Conservation (phyloP, 495 filamentous ascomycete genomes). For the Hypoxylon cercidicola region DNA sequence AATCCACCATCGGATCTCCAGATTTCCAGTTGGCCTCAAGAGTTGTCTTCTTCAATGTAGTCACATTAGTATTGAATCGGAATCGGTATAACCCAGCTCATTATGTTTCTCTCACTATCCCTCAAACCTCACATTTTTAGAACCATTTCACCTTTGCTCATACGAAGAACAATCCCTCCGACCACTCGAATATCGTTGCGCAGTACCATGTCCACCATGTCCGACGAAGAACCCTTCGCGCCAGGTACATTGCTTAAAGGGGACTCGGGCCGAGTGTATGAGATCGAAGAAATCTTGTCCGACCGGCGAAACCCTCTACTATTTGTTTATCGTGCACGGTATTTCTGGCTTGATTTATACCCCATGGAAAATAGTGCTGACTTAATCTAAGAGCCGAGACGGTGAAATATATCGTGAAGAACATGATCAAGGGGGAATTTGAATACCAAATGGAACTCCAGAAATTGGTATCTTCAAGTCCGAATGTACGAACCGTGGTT, state of each 20-base stretch:
- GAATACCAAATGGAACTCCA: constrained; percentile 15
- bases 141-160: constrained; percentile 2
- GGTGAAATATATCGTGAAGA: constrained; percentile 17
- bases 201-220: constrained; percentile 10
- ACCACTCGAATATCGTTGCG: not conserved
- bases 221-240: constrained; percentile 20
- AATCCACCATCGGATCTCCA: too few relatives aligned
- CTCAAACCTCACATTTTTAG: not conserved
- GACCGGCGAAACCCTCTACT: constrained; percentile 34
- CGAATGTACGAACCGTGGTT: constrained; percentile 10
- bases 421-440: constrained; percentile 17
- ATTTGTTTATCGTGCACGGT: constrained; percentile 45
- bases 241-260: constrained; percentile 35
- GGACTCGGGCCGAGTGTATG: constrained; percentile 34
- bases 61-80: too few relatives aligned
- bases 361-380: not conserved
- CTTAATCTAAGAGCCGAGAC: constrained; percentile 8
- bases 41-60: too few relatives aligned
- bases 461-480: constrained; percentile 14
- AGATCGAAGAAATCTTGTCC: constrained; percentile 38
- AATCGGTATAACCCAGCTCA: too few relatives aligned
- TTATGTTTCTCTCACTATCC: constrained; percentile 3
- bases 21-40: too few relatives aligned
- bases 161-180: not conserved
- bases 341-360: constrained; percentile 5